Conservation (phyloP, 2,329 filamentous ascomycete genomes). For the Arthrobotrys pseudoclavata region DNA sequence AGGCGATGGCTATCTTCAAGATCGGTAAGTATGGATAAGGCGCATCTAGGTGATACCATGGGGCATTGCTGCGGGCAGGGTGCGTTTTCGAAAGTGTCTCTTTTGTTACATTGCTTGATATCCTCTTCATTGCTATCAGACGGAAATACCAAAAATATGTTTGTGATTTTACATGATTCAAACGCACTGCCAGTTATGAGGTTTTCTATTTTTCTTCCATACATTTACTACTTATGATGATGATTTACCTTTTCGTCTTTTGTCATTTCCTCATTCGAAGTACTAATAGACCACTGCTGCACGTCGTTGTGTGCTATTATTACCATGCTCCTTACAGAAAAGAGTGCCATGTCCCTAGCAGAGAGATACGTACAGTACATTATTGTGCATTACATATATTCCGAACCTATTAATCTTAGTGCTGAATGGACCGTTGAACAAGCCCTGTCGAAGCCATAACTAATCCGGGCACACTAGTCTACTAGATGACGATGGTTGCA, state of each 20-base stretch:
- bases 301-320: constrained; percentile 28
- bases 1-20: background rate
- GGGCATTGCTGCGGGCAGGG: constrained; percentile 56
- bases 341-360: constrained; percentile 18
- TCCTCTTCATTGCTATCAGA: constrained; percentile 18
- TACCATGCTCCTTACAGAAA: constrained; percentile 5
- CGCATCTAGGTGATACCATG: constrained; percentile 40
- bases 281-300: constrained; percentile 53
- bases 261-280: constrained; percentile 26
- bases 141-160: constrained; percentile 19
- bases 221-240: constrained; percentile 14
- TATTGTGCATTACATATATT: constrained; percentile 30
- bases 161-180: constrained; percentile 17
- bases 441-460: constrained; percentile 22
- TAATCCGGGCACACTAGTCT: constrained; percentile 19
- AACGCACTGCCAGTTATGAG: constrained; percentile 28
- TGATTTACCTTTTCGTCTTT: constrained; percentile 18
- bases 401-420: constrained; percentile 3
- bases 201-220: constrained; percentile 14
- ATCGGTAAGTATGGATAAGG: constrained; percentile 34
- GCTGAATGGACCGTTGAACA: background rate
- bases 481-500: constrained; percentile 3
- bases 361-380: background rate
- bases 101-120: constrained; percentile 33
- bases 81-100: constrained; percentile 25